phyloP scores from a whole-genome alignment of 768 basidiomycete species.

The Panaeolus cyanescens region DNA sequence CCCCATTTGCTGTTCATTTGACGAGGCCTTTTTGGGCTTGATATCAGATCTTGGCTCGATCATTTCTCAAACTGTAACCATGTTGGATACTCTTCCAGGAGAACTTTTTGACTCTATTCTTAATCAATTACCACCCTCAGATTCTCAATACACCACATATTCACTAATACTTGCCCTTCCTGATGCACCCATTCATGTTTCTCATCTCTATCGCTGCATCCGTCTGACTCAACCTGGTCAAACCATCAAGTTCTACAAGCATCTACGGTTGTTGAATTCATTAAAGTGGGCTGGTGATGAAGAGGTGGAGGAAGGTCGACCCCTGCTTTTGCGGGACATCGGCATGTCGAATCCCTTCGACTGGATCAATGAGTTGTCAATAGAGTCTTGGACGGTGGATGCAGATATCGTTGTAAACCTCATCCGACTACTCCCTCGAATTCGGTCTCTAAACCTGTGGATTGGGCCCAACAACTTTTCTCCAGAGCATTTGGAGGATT shows the following conservation, averaged over 20 bases:
- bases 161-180: constrained; percentile 69
- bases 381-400: constrained; percentile 72
- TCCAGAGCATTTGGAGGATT: constrained; percentile 80
- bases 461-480: constrained; percentile 77
- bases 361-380: constrained; percentile 50
- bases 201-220: constrained; percentile 62
- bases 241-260: constrained; percentile 55
- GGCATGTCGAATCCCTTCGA: background rate
- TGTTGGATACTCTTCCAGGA: constrained; percentile 49
- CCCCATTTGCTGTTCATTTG: too few relatives aligned
- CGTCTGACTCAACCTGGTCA: constrained; percentile 51
- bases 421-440: constrained; percentile 53
- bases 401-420: constrained; percentile 75
- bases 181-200: constrained; percentile 51
- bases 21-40: too few relatives aligned
- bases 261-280: constrained; percentile 38
- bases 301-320: background rate
- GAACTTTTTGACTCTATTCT: constrained; percentile 71
- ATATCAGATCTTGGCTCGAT: constrained; percentile 12
- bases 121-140: constrained; percentile 43
- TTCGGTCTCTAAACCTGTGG: constrained; percentile 57
- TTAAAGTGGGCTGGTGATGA: background rate
- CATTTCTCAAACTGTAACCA: constrained; percentile 12
- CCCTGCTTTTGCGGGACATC: background rate
- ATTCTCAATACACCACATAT: constrained; percentile 54